phyloP scores from a whole-genome alignment of 257 asterid genomes.

The Solanum gandarillasii region DNA sequence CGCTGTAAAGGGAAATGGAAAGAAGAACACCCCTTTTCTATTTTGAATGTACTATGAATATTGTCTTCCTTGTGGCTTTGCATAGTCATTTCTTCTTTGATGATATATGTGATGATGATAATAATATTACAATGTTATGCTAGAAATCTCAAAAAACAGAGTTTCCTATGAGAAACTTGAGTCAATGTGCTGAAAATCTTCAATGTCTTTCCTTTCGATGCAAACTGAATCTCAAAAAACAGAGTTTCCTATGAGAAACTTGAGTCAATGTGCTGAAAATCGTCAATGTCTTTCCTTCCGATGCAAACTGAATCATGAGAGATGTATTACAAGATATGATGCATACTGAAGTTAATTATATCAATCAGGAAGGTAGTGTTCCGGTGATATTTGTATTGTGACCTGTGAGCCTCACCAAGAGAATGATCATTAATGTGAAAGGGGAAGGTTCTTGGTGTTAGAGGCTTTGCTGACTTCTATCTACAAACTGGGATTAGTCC shows the following conservation, averaged over 20 bases:
- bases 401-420: neutral
- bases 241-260: too few relatives aligned
- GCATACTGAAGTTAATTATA: neutral
- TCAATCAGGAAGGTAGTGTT: neutral
- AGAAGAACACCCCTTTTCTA: neutral
- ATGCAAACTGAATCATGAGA: neutral
- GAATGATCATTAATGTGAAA: neutral
- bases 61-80: neutral
- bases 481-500: neutral
- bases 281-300: too few relatives aligned
- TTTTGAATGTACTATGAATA: neutral
- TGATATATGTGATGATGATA: neutral
- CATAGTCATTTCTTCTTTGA: neutral
- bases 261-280: too few relatives aligned
- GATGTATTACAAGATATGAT: neutral
- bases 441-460: neutral
- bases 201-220: too few relatives aligned
- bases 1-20: neutral
- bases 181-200: too few relatives aligned
- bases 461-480: neutral
- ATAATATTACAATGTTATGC: neutral
- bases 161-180: too few relatives aligned
- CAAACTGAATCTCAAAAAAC: neutral
- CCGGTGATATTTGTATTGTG: neutral
- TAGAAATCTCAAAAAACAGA: neutral